Evolutionary conservation across 306 rosid genomes (phyloP).

Genomic region (Calophaca sinica): DNA sequence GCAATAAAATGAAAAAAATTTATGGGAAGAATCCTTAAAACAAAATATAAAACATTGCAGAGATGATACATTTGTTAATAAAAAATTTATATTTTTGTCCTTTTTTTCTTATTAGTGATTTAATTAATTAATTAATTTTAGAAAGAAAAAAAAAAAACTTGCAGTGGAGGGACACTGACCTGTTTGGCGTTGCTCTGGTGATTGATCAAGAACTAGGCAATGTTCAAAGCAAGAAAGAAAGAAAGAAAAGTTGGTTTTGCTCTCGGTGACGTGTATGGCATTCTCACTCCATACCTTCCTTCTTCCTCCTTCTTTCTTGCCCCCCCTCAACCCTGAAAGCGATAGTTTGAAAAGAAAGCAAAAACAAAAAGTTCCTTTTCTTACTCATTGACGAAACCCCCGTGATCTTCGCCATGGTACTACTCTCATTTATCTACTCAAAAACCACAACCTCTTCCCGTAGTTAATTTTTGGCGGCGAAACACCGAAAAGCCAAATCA

Average conservation of each 20-base stretch:
- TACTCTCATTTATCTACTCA: too few species aligned
- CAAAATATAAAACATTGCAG: too few species aligned
- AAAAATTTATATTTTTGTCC: too few species aligned
- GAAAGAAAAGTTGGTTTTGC: conserved; percentile 44
- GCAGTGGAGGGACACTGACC: background rate
- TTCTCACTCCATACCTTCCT: conserved; percentile 58
- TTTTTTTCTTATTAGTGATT: too few species aligned
- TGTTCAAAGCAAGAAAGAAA: background rate
- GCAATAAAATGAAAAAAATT: too few species aligned
- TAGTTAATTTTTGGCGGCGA: background rate
- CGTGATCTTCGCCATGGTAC: background rate
- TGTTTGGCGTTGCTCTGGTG: conserved; percentile 7
- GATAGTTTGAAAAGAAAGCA: background rate
- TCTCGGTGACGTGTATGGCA: conserved; percentile 51
- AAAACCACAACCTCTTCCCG: too few species aligned
- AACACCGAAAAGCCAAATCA: background rate
- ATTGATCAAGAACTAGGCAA: background rate
- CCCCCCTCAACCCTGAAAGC: background rate
- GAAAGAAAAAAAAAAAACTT: too few species aligned
- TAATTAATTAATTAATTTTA: too few species aligned
- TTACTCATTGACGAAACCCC: conserved; percentile 2
- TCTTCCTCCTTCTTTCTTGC: conserved; percentile 20
- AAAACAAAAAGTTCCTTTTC: conserved; percentile 10
- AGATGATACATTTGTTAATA: too few species aligned
- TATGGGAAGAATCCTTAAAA: too few species aligned